Evolutionary conservation across 2,329 filamentous ascomycete genomes (phyloP).

Genomic region (Colletotrichum sp.): DNA sequence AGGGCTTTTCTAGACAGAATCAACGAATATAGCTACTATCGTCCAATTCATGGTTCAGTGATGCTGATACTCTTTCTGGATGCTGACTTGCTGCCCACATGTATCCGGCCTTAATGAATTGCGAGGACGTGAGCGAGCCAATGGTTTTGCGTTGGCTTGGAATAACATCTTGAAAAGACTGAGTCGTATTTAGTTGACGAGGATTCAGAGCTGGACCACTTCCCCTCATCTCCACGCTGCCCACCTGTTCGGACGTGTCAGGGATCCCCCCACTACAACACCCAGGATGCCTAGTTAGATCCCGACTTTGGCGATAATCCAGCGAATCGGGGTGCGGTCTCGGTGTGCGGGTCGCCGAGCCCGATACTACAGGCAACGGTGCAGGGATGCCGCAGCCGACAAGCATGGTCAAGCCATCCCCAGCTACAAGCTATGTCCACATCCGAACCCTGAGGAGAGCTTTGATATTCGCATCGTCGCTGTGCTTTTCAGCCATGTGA

Average conservation of each 20-base stretch:
- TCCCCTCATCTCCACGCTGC: neutral
- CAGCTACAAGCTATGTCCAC: neutral
- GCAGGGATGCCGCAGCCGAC: neutral
- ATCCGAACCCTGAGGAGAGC: neutral
- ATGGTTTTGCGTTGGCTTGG: neutral
- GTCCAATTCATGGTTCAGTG: neutral
- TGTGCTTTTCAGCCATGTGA: neutral
- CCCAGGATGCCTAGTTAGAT: neutral
- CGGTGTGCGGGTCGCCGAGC: neutral
- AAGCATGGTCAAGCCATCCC: neutral
- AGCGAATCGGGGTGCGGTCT: neutral
- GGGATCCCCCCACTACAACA: neutral
- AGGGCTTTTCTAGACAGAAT: fast-evolving
- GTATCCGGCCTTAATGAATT: neutral
- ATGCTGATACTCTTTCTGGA: neutral
- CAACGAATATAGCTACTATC: neutral
- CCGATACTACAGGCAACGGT: neutral
- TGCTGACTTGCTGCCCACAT: fast-evolving
- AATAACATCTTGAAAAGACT: neutral
- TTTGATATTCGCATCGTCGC: slow-evolving; percentile 35
- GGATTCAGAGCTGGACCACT: neutral
- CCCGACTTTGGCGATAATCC: neutral
- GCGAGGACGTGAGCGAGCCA: fast-evolving
- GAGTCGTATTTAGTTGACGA: neutral
- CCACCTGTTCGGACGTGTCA: neutral